Evolutionary conservation across 768 basidiomycete genomes (phyloP).

Genomic region (Lanmaoa pseudosensibilis): DNA sequence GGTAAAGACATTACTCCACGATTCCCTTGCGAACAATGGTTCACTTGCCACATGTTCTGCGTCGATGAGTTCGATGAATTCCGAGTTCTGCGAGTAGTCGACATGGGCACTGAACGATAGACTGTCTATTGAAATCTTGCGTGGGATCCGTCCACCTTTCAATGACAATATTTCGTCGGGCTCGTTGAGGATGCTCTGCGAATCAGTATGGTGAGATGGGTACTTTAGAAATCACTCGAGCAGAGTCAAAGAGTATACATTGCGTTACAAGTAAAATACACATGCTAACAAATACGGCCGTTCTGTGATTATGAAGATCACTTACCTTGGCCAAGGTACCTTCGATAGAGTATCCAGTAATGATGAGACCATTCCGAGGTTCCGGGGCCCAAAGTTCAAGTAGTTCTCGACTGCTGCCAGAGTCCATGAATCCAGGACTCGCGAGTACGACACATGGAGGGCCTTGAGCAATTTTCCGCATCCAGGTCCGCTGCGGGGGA

Average conservation of each 20-base stretch:
- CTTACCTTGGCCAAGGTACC: constrained; percentile 96
- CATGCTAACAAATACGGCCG: constrained; percentile 1
- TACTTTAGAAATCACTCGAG: constrained; percentile 4
- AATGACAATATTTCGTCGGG: constrained; percentile 81
- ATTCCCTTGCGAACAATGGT: neutral
- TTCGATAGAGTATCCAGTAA: constrained; percentile 96
- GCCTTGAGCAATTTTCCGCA: constrained; percentile 85
- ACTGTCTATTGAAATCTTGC: constrained; percentile 88
- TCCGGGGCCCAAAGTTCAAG: constrained; percentile 96
- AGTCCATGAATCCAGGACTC: constrained; percentile 90
- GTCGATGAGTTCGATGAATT: constrained; percentile 90
- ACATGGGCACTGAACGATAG: constrained; percentile 97
- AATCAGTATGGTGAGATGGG: constrained; percentile 4
- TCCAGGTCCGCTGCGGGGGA: constrained; percentile 74
- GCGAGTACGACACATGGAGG: constrained; percentile 96
- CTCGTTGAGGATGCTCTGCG: constrained; percentile 87
- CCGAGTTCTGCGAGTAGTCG: constrained; percentile 92
- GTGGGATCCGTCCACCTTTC: constrained; percentile 75
- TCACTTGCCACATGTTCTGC: constrained; percentile 82
- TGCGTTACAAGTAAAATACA: constrained; percentile 20
- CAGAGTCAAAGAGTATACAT: constrained; percentile 1
- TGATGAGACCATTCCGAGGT: constrained; percentile 87
- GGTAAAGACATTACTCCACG: neutral
- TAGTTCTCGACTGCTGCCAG: constrained; percentile 85
- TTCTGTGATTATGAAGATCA: constrained; percentile 26